Evolutionary conservation across 1,284 basidiomycete genomes (phyloP).

Genomic region (Malassezia japonica): DNA sequence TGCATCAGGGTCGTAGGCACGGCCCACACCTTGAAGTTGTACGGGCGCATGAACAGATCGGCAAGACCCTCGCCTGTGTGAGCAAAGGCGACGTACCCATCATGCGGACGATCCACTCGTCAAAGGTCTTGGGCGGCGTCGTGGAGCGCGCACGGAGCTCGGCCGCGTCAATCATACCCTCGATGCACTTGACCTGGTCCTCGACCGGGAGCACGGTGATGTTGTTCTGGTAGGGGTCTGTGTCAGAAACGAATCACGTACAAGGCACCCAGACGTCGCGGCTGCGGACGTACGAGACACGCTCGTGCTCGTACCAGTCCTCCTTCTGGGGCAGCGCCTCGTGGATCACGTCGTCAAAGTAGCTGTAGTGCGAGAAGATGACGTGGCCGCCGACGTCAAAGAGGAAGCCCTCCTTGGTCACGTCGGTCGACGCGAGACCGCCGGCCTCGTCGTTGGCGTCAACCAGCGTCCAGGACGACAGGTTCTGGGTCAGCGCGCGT

Average conservation of each 20-base stretch:
- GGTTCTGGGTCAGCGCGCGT: constrained; percentile 38
- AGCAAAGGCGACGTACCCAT: no score
- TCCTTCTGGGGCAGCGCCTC: constrained; percentile 51
- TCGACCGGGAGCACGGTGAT: constrained; percentile 52
- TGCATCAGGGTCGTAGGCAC: constrained; percentile 54
- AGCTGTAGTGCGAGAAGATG: constrained; percentile 55
- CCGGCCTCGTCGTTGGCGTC: constrained; percentile 51
- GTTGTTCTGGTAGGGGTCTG: constrained; percentile 52
- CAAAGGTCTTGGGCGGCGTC: constrained; percentile 50
- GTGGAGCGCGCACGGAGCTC: constrained; percentile 47
- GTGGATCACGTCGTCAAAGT: constrained; percentile 53
- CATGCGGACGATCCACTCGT: constrained; percentile 54
- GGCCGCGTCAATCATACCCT: constrained; percentile 52
- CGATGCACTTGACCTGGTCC: constrained; percentile 52
- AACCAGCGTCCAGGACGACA: constrained; percentile 50
- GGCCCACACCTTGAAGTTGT: constrained; percentile 56
- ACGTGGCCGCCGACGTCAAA: constrained; percentile 55
- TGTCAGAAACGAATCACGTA: constrained; percentile 18
- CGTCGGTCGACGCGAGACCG: constrained; percentile 53
- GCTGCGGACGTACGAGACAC: constrained; percentile 54
- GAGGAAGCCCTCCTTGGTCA: constrained; percentile 53
- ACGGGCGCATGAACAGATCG: constrained; percentile 54
- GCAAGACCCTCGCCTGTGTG: constrained; percentile 52
- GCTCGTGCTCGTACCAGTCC: constrained; percentile 54
- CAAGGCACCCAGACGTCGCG: constrained; percentile 53